Percentiles rank a stretch among this genome's conserved stretches.
Evolutionary conservation across 805 yeast genomes (phyloP).

Genomic region (Wickerhamiella sorbophila): DNA sequence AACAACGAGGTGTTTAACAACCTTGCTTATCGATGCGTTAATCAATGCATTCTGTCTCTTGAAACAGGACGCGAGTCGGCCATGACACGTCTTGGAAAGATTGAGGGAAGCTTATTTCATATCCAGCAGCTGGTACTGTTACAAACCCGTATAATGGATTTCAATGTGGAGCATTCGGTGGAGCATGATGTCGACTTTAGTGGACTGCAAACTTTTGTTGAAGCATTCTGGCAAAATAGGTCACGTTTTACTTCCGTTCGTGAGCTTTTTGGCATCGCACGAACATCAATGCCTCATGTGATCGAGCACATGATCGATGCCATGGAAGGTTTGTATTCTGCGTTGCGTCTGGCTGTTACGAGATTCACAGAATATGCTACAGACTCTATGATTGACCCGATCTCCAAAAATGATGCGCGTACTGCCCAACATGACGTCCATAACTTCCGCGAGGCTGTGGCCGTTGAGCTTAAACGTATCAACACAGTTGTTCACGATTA

Average conservation of each 20-base stretch:
- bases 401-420: conserved; percentile 19
- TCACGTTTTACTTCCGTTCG: conserved; percentile 17
- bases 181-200: conserved; percentile 71
- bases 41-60: conserved; percentile 47
- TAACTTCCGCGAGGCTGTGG: conserved; percentile 36
- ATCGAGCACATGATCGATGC: conserved; percentile 75
- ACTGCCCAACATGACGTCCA: conserved; percentile 25
- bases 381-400: conserved; percentile 35
- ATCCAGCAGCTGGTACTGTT: conserved; percentile 59
- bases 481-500: conserved; percentile 38
- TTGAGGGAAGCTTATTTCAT: conserved; percentile 51
- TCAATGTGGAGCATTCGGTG: conserved; percentile 60
- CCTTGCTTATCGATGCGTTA: conserved; percentile 75
- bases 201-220: conserved; percentile 47
- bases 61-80: conserved; percentile 20
- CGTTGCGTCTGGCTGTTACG: conserved; percentile 55
- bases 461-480: conserved; percentile 42
- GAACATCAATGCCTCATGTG: conserved; percentile 63
- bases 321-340: conserved; percentile 53
- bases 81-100: conserved; percentile 9
- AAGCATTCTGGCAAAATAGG: not conserved
- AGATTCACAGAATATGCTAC: conserved; percentile 50
- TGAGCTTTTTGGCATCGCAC: conserved; percentile 36
- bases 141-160: conserved; percentile 52
- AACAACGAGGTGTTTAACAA: conserved; percentile 71